A percentile compares a stretch with the other conserved stretches of the same genome.
phyloP scores from a whole-genome alignment of 371 early-diverging fungal species.

The Lichtheimia corymbifera region DNA sequence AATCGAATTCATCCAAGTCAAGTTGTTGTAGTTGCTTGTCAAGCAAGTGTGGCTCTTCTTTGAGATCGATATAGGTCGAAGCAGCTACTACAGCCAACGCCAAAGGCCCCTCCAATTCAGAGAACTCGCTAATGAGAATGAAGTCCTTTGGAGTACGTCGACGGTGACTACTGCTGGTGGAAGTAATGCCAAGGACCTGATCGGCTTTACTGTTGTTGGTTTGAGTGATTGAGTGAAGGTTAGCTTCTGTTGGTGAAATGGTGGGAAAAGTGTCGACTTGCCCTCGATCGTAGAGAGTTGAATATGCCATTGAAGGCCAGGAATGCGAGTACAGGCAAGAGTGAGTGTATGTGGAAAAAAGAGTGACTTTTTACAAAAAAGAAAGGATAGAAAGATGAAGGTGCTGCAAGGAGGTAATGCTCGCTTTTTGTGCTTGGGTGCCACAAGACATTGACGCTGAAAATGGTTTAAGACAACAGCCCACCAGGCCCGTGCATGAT shows the following conservation, averaged over 20 bases:
- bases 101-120: conserved; percentile 60
- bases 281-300: not conserved
- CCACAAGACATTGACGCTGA: too few relatives aligned
- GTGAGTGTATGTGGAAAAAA: too few relatives aligned
- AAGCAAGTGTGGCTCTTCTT: conserved; percentile 10
- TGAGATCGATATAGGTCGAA: conserved; percentile 34
- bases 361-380: too few relatives aligned
- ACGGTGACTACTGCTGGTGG: not conserved
- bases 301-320: too few relatives aligned
- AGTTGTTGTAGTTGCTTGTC: conserved; percentile 15
- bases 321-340: too few relatives aligned
- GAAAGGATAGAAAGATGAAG: too few relatives aligned
- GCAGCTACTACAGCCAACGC: conserved; percentile 53
- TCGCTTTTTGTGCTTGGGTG: too few relatives aligned
- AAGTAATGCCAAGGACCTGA: not conserved
- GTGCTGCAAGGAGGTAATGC: too few relatives aligned
- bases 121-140: conserved; percentile 62
- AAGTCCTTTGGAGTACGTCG: conserved; percentile 37
- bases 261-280: not conserved
- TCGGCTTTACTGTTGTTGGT: not conserved
- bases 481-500: too few relatives aligned
- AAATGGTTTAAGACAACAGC: too few relatives aligned
- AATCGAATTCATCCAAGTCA: conserved; percentile 42
- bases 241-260: not conserved
- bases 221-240: not conserved